Evolutionary conservation across 805 yeast species (phyloP), one percentile per base, ranked within the genome.

Genomic region (Starmerella potacharoeniae): DNA sequence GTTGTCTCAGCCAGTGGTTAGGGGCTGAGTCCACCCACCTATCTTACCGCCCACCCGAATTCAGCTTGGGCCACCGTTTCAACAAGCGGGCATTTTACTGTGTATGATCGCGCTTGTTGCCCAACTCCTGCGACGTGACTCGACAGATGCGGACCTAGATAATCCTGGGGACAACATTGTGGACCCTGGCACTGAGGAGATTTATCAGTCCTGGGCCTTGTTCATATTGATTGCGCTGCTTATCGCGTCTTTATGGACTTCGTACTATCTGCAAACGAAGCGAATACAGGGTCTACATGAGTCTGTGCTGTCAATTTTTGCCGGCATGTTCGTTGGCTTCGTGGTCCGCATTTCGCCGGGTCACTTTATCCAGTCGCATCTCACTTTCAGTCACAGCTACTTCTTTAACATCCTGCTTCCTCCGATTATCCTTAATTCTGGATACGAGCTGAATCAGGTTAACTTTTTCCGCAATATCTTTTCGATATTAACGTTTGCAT

Each of bases 231-330:
- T 93, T 49, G 80, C 85, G 55, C 74, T 93, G 46, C 73, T 93
- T 47, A 84, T 91, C 56, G 78, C 90, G 8, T 96, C 98, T 0
- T 73, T 93, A 52, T 93, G 97, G 97, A 87, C 96, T 4, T 84
- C 95, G 34, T 93, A 91, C 70, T 91, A 86, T 67, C 74, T 93
- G 49, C 96, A 91, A 65, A 96, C 88, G 64, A 79, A 87, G 63
- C 78, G 93, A 60, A 91, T 93, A 64, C 90, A 87, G 69, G 95
- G 96, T 4, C 80, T 93, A n/a, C 99, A 93, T 70, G 99, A 93
- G 71, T 93, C 98, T 0, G 97, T 93, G 41, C 73, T 95, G 46
- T 88, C 97, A 1, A 93, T 93, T 56, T 89, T 93, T 67, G 89
- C 91, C 64, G 99, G 99, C 22, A 90, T 88, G 97, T 75, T 88